Base-by-base conservation (phyloP, 257 asterid genomes). In the Eustoma russellianum region DNA sequence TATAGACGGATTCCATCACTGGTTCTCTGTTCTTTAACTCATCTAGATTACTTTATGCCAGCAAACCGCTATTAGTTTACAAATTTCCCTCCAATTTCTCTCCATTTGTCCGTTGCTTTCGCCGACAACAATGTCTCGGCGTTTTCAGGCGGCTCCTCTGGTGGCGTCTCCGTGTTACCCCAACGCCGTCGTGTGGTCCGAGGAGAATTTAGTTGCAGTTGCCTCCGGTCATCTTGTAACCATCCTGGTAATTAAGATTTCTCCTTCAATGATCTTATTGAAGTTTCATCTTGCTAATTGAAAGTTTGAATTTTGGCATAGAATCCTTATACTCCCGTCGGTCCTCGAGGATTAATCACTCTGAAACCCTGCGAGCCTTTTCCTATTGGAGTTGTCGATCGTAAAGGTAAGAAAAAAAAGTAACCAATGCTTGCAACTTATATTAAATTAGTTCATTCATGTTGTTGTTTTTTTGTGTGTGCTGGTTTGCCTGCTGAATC, bases 171-270 rank as follows among this genome's bases (percentile, higher is more conserved):
- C 81, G 17, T 82, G 70, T 55, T 87, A 87, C 67, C 86, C 94
- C 1, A 74, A 79, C 57, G 81, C 96, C 66, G 79, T 84, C 24
- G 78, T 66, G 46, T 91, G 98, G 98, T 91, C 98, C 1, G 94
- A 82, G 13, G 96, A 87, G 49, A 91, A 91, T 74, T 57, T n/a
- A n/a, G 66, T 87, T 61, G 97, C 97, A 5, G 88, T 83, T 50
- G 94, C 98, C 34, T 79, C 83, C 56, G 82, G 84, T 61, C 79
- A 52, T 30, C 61, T 68, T 35, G 86, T 87, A 56, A 58, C 83
- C 1, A 79, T 91, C 48, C 68, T 91, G 95, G 96, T 86, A 67
- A n/a, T n/a, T n/a, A n/a, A n/a, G n/a, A 50, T 17, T 35, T 35
- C 9, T 5, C 41, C 9, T 19, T n/a, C 24, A 49, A 19, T 49